Evolutionary conservation across 345 rosid genomes (phyloP).

Genomic region (Citrus trifoliata): DNA sequence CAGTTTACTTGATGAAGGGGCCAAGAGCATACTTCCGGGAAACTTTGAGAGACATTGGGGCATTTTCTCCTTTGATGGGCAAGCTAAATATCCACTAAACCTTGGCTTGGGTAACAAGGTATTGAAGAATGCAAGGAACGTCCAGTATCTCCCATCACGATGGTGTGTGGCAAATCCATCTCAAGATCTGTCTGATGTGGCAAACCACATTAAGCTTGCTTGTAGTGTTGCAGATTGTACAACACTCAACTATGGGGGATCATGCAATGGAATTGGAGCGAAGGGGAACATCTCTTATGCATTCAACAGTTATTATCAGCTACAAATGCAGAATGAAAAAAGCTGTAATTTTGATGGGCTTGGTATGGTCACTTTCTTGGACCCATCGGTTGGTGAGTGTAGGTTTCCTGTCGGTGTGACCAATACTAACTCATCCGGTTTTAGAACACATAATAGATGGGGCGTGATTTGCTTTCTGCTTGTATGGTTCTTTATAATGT

Average conservation of each 20-base stretch:
- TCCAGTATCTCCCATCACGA: conserved; percentile 80
- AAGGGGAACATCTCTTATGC: conserved; percentile 89
- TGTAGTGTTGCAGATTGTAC: conserved; percentile 91
- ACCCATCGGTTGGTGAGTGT: conserved; percentile 88
- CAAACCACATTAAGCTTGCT: conserved; percentile 72
- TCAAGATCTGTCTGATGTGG: conserved; percentile 57
- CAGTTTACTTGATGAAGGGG: conserved; percentile 88
- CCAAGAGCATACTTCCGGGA: conserved; percentile 79
- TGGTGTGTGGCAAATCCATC: conserved; percentile 93
- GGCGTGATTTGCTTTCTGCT: conserved; percentile 28
- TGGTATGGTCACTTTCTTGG: conserved; percentile 80
- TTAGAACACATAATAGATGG: conserved; percentile 28
- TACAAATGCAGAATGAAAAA: conserved; percentile 67
- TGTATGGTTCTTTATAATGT: conserved; percentile 37
- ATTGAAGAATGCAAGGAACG: conserved; percentile 66
- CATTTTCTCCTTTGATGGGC: conserved; percentile 94
- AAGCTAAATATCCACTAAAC: conserved; percentile 81
- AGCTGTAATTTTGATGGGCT: conserved; percentile 92
- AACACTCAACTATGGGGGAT: conserved; percentile 79
- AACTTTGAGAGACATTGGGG: conserved; percentile 98
- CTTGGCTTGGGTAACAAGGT: conserved; percentile 69
- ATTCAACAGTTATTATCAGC: conserved; percentile 95
- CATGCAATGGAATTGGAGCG: conserved; percentile 76
- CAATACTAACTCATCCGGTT: conserved; percentile 40
- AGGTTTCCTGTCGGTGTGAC: conserved; percentile 90